Base-by-base conservation (phyloP, 352 stramenopile species). In the Pythium oligandrum region DNA sequence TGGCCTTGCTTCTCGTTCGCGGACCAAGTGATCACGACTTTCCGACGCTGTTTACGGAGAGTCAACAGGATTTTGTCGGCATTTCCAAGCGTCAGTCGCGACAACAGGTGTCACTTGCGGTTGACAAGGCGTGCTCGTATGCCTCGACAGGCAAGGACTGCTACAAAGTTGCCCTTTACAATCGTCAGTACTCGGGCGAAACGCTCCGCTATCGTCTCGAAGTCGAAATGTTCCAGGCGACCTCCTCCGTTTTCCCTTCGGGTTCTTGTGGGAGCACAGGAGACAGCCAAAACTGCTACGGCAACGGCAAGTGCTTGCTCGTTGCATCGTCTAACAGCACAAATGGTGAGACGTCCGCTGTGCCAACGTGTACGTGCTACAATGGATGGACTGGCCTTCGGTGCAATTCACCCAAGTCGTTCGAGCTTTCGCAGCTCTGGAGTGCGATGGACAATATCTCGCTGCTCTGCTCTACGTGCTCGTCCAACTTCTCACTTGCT, bases 161-260 rank as follows among this genome's bases (percentile, higher is more conserved):
- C 69, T 91, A 75, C 70, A 91, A 91, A 52, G 57, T 91, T 7
- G 74, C 78, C 0, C 43, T 88, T 2, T 68, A 85, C 67, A 89
- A 91, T 53, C 79, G 78, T 35, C 55, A 70, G 17, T 73, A 82
- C 11, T 81, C 81, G 1, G 77, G 70, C 34, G 61, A 60, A 32
- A 47, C 55, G 2, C 60, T 91, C 11, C 60, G 51, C n/a, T 88
- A 75, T 34, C 55, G 63, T 0, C 52, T 91, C 3, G 58, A 75
- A 57, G 65, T 81, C 35, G 50, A 55, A 35, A 46, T 86, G 4
- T 67, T 82, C 34, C 46, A 39, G 1, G 73, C 66, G 12, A 50
- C 50, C 31, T 40, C 49, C 0, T 47, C 57, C 0, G 57, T 68
- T 6, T 81, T 65, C 33, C 58, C 62, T 4, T 58, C 55, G 26